Conservation (phyloP, 805 yeast species). For the Peterozyma xylosa region DNA sequence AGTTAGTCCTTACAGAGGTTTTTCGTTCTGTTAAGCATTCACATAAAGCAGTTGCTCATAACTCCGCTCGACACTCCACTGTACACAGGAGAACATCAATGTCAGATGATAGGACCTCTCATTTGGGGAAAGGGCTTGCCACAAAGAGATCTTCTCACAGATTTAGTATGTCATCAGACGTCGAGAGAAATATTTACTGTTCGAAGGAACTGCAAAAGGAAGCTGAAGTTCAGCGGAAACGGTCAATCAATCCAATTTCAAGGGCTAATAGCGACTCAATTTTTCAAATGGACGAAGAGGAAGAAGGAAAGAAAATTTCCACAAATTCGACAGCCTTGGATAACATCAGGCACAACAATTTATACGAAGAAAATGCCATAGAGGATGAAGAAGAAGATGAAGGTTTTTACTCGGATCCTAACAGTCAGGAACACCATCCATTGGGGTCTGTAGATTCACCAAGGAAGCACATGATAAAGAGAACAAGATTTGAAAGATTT, state of each 20-base stretch:
- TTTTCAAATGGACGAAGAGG: conserved; percentile 39
- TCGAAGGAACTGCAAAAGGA: neutral
- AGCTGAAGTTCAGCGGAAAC: too few species aligned
- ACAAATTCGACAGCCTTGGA: neutral
- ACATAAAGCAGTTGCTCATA: too few species aligned
- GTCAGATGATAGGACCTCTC: too few species aligned
- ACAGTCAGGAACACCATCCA: neutral
- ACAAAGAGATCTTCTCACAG: neutral
- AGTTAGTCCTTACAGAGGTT: conserved; percentile 64
- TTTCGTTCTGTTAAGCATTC: conserved; percentile 42
- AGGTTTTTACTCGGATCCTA: neutral
- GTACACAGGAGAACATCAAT: too few species aligned
- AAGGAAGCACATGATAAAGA: conserved; percentile 22
- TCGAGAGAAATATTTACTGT: conserved; percentile 5
- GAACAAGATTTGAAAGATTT: conserved; percentile 67
- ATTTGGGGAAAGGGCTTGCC: too few species aligned
- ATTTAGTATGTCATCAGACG: conserved; percentile 9
- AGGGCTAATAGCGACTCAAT: conserved; percentile 25
- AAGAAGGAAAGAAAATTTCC: conserved; percentile 5
- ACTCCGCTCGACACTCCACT: too few species aligned
- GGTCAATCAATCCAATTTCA: too few species aligned
- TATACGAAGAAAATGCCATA: conserved; percentile 9
- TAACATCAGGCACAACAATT: neutral
- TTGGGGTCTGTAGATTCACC: neutral
- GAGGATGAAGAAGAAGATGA: conserved; percentile 11